Evolutionary conservation across 768 basidiomycete species (phyloP).

Genomic region (Cystofilobasidium macerans): DNA sequence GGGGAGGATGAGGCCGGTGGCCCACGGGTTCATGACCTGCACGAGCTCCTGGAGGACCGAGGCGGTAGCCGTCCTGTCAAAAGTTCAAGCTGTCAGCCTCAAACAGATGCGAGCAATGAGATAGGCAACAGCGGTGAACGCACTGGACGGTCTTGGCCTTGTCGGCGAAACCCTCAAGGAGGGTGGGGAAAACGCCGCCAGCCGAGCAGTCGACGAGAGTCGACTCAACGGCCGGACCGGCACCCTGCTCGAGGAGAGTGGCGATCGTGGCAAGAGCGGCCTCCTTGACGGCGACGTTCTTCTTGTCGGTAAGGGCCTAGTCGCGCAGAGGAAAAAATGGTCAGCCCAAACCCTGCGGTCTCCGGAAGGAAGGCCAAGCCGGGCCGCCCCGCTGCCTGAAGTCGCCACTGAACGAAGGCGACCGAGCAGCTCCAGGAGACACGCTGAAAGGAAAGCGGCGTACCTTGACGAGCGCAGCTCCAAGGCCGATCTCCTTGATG

Average conservation of each 20-base stretch:
- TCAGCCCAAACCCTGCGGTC: not conserved
- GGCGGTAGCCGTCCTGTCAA: conserved; percentile 58
- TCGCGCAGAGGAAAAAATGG: not conserved
- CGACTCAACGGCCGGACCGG: conserved; percentile 73
- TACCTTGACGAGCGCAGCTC: conserved; percentile 57
- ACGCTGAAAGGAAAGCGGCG: conserved; percentile 25
- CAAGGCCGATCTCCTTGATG: conserved; percentile 59
- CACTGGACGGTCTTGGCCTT: conserved; percentile 69
- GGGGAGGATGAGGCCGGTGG: conserved; percentile 61
- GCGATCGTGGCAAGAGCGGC: conserved; percentile 65
- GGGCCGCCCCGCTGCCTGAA: too few relatives aligned
- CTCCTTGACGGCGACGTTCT: conserved; percentile 81
- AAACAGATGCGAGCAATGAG: not conserved
- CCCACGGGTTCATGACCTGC: conserved; percentile 79
- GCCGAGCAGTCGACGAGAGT: conserved; percentile 61
- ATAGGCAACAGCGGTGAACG: not conserved
- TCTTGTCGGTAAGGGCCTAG: conserved; percentile 81
- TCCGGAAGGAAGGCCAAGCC: too few relatives aligned
- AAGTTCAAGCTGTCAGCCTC: not conserved
- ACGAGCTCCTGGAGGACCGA: conserved; percentile 68
- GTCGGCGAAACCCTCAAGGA: conserved; percentile 88
- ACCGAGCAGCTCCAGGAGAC: too few relatives aligned
- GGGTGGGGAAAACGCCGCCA: conserved; percentile 64
- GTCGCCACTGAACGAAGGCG: too few relatives aligned
- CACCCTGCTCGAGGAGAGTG: conserved; percentile 56